These are phyloP conservation scores for Dactylis glomerata DNA, from an alignment of 176 grass and related monocot species.

Conservation along the genomic window DNA sequence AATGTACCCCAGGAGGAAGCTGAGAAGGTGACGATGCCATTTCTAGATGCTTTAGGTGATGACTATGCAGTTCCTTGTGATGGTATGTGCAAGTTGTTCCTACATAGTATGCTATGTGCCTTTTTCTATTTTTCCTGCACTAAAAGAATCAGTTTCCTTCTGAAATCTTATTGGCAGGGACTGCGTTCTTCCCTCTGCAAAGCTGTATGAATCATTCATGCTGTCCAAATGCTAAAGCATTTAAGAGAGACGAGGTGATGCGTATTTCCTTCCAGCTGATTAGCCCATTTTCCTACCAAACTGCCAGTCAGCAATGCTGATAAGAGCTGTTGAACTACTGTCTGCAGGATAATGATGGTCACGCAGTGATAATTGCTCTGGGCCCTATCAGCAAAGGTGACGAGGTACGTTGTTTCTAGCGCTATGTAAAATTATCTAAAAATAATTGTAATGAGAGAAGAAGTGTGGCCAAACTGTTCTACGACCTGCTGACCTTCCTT, in stretches of 20 bases:
- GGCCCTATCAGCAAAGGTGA: slow-evolving; percentile 53
- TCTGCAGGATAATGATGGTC: slow-evolving; percentile 76
- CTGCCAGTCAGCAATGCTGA: slow-evolving; percentile 13
- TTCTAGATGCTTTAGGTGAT: slow-evolving; percentile 81
- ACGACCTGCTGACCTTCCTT: neutral
- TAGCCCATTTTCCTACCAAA: slow-evolving; percentile 4
- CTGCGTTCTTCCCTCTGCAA: slow-evolving; percentile 91
- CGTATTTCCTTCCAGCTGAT: neutral
- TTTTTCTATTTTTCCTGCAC: neutral
- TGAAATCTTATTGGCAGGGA: slow-evolving; percentile 53
- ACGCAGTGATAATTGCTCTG: slow-evolving; percentile 65
- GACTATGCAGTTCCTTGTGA: slow-evolving; percentile 80
- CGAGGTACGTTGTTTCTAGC: slow-evolving; percentile 49
- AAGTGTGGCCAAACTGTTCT: neutral
- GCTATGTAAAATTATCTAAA: neutral
- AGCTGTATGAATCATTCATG: slow-evolving; percentile 99
- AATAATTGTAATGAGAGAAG: neutral
- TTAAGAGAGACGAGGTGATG: slow-evolving; percentile 84
- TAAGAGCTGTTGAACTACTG: neutral
- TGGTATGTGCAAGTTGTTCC: slow-evolving; percentile 37
- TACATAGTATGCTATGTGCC: neutral
- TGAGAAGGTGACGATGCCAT: slow-evolving; percentile 39
- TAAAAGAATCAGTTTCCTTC: slow-evolving; percentile 8
- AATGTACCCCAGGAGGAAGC: slow-evolving; percentile 54
- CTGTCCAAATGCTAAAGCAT: slow-evolving; percentile 93